Evolutionary conservation across 1,284 basidiomycete genomes (phyloP).

Genomic region (Fomitopsis palustris): DNA sequence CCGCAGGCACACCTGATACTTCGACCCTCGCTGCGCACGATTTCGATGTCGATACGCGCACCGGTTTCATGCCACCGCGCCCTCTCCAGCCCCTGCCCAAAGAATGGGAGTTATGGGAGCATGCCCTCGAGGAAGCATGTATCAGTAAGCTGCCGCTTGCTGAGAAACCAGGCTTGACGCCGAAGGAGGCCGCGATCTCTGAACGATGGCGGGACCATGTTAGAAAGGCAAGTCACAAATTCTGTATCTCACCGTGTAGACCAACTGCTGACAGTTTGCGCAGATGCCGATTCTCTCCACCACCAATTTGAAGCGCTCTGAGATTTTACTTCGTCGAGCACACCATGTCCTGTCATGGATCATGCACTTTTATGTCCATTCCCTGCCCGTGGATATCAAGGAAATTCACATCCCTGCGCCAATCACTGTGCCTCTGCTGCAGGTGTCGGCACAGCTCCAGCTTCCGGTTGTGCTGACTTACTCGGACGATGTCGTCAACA

Average conservation of each 20-base stretch:
- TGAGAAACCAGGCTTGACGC: conserved; percentile 39
- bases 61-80: conserved; percentile 90
- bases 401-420: conserved; percentile 65
- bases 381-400: conserved; percentile 49
- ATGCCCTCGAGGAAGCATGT: conserved; percentile 48
- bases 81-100: conserved; percentile 62
- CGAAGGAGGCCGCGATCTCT: conserved; percentile 43
- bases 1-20: conserved; percentile 59
- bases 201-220: conserved; percentile 63
- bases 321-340: conserved; percentile 73
- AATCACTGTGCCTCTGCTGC: conserved; percentile 78
- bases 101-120: conserved; percentile 74
- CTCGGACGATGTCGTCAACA: conserved; percentile 92
- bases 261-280: neutral
- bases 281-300: conserved; percentile 52
- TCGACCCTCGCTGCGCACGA: conserved; percentile 89
- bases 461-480: conserved; percentile 92
- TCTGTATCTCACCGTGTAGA: neutral
- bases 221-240: conserved; percentile 43
- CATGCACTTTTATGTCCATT: conserved; percentile 88
- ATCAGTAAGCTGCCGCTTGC: conserved; percentile 52
- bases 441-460: conserved; percentile 72
- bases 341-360: conserved; percentile 86
- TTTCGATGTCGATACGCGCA: conserved; percentile 90
- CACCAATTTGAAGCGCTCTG: conserved; percentile 48